Base-by-base conservation (phyloP, 805 yeast genomes). In the Yarrowia keelungensis region DNA sequence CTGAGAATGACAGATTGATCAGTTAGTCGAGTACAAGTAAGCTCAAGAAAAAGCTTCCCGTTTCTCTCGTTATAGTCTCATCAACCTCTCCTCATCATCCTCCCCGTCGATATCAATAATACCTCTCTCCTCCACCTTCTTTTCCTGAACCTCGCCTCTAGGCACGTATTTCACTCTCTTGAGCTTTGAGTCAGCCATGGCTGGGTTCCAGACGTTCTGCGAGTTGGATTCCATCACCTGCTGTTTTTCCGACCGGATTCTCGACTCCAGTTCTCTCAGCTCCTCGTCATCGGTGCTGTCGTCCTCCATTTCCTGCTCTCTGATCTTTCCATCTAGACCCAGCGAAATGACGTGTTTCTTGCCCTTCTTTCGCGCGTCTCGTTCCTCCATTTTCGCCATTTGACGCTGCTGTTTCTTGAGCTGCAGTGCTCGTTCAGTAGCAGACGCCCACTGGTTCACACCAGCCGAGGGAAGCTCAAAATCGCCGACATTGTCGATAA, bases 401-500 rank as follows among this genome's bases (percentile, higher is more conserved):
- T 86, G 88, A 69, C 88, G 84, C 74, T 95, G 98, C 76, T 93
- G 98, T 72, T 87, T 87, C 76, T 92, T 92, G 73, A 95, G 80
- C 75, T 91, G 92, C 69, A 92, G 80, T 0, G 98, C 98, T 72
- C 95, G 85, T 73, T 96, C 98, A 67, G 88, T 83, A 1, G 97
- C 88, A 46, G 82, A 81, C 0, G 97, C 87, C 98, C 99, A 95
- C 71, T 89, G 80, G 72, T 86, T 89, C 47, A 83, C 74, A 41
- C 82, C 83, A 0, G 84, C 79, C 2, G 81, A 80, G 0, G 91
- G 86, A 68, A 88, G 78, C 62, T 91, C 96, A 76, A 85, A 91
- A 76, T 95, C 99, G 5, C 97, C 86, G 0, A 96, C 97, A 75
- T 91, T 89, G 76, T 95, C 99, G 47, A 96, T 93, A 71, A 95